These are phyloP conservation scores for Chondrus crispus DNA, from an alignment of 23 red algal genomes.

Conservation along the genomic window DNA sequence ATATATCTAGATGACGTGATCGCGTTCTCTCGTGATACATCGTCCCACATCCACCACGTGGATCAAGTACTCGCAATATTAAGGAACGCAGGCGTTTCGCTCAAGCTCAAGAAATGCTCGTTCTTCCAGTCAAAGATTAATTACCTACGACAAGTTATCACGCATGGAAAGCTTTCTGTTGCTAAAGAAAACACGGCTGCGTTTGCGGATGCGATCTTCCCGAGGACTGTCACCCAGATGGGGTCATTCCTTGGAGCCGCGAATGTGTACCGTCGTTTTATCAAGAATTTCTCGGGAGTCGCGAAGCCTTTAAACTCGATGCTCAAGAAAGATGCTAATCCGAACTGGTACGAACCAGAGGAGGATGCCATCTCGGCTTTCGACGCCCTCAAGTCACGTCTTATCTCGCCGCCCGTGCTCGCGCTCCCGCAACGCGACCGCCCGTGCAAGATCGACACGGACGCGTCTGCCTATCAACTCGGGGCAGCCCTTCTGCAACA, in stretches of 20 bases:
- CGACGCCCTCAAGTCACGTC: background rate
- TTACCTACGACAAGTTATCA: slow-evolving; percentile 44
- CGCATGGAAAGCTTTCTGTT: background rate
- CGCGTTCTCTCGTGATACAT: background rate
- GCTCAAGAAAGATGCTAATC: background rate
- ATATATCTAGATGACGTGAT: slow-evolving; percentile 53
- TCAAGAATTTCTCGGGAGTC: background rate
- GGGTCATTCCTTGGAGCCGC: background rate
- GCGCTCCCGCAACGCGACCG: too few relatives aligned
- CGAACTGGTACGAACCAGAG: background rate
- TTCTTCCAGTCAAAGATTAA: slow-evolving; percentile 11
- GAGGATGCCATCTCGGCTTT: too few relatives aligned
- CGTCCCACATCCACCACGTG: slow-evolving; percentile 21
- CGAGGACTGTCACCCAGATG: slow-evolving; percentile 14
- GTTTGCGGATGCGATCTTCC: background rate
- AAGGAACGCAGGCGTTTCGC: background rate
- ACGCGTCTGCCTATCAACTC: too few relatives aligned
- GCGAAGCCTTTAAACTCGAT: background rate
- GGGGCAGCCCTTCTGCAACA: too few relatives aligned
- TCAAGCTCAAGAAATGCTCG: slow-evolving; percentile 45
- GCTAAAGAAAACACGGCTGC: background rate
- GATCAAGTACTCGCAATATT: slow-evolving; percentile 14
- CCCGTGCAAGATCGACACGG: too few relatives aligned
- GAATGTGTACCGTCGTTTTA: slow-evolving; percentile 8
- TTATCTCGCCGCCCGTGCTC: background rate